Evolutionary conservation across 805 yeast genomes (phyloP).

Genomic region (Naumovozyma dairenensis): DNA sequence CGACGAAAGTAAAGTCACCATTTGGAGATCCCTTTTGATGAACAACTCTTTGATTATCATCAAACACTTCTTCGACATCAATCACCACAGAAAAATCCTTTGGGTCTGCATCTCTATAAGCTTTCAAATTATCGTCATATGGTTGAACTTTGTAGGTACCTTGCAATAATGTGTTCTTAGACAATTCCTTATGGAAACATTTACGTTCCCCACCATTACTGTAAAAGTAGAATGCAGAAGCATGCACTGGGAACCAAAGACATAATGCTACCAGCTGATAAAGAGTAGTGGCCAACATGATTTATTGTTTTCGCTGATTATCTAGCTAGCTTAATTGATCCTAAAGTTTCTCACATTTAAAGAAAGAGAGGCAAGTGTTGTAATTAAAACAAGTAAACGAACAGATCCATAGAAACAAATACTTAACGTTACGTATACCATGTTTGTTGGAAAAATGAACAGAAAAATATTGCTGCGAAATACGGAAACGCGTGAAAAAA

Average conservation of each 20-base stretch:
- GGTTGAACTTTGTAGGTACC: conserved; percentile 43
- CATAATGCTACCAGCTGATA: conserved; percentile 10
- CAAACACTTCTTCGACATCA: conserved; percentile 57
- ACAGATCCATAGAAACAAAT: too few species aligned
- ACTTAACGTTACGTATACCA: too few species aligned
- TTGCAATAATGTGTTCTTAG: conserved; percentile 39
- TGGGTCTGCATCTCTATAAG: conserved; percentile 28
- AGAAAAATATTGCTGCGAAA: too few species aligned
- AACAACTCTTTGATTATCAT: conserved; percentile 66
- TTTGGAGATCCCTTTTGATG: conserved; percentile 54
- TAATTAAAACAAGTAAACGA: too few species aligned
- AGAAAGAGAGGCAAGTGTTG: too few species aligned
- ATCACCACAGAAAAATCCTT: conserved; percentile 33
- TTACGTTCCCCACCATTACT: conserved; percentile 41
- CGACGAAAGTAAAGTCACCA: conserved; percentile 67
- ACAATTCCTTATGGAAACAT: conserved; percentile 49
- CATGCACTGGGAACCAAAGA: conserved; percentile 19
- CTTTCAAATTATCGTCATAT: conserved; percentile 29
- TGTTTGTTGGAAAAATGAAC: too few species aligned
- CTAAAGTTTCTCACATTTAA: too few species aligned
- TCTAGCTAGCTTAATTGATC: too few species aligned
- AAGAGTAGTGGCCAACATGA: conserved; percentile 4
- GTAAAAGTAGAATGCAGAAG: conserved; percentile 40
- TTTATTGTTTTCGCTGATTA: too few species aligned
- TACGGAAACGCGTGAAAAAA: too few species aligned